These are phyloP conservation scores for Penicillium palitans DNA, from an alignment of 2,329 filamentous ascomycete species.

Conservation along the genomic window DNA sequence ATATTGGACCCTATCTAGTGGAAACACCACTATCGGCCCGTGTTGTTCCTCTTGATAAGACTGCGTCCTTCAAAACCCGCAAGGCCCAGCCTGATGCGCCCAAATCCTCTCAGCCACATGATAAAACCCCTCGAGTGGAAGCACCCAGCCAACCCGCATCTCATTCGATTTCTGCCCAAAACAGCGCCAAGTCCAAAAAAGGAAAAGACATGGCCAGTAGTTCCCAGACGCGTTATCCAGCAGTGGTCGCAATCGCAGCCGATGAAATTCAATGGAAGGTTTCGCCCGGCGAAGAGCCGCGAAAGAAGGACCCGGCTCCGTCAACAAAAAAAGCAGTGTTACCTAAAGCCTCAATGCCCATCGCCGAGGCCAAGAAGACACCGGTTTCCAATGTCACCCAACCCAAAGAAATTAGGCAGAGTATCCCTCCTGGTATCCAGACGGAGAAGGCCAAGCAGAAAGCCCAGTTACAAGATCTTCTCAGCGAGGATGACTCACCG, in stretches of 20 bases:
- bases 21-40: background rate
- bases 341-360: background rate
- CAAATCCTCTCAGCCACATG: background rate
- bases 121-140: background rate
- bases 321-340: background rate
- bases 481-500: background rate
- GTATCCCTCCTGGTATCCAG: background rate
- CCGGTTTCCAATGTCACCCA: background rate
- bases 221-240: background rate
- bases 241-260: background rate
- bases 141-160: background rate
- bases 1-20: background rate
- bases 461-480: background rate
- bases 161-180: background rate
- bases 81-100: background rate
- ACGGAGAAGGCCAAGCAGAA: background rate
- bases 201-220: background rate
- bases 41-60: background rate
- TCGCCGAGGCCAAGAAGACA: background rate
- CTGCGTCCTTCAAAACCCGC: background rate
- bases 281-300: background rate
- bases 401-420: background rate
- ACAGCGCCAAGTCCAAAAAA: too few species aligned
- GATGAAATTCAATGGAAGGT: background rate
- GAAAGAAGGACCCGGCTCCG: background rate